phyloP scores from a whole-genome alignment of 495 filamentous ascomycete genomes.

The Pyrenula aspistea region DNA sequence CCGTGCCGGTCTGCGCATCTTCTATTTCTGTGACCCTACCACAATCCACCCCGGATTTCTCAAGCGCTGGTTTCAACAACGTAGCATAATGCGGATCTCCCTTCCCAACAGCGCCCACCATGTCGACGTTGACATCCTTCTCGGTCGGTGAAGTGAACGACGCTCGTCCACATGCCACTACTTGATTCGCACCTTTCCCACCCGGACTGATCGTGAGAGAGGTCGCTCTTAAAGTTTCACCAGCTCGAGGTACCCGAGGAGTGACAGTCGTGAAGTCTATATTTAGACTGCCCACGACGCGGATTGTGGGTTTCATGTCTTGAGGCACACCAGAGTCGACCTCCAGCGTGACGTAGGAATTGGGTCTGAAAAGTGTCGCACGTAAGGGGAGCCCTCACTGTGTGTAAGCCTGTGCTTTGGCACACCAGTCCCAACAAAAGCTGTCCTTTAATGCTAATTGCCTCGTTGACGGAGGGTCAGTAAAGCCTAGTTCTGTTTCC shows the following conservation, averaged over 20 bases:
- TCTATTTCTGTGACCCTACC: constrained; percentile 33
- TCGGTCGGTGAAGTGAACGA: constrained; percentile 29
- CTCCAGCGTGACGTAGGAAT: too few relatives aligned
- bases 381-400: too few relatives aligned
- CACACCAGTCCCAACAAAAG: not conserved
- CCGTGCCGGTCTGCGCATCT: constrained; percentile 60
- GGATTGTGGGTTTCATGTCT: constrained; percentile 44
- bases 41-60: constrained; percentile 49
- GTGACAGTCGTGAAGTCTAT: constrained; percentile 83
- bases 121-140: constrained; percentile 50
- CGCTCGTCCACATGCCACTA: constrained; percentile 62
- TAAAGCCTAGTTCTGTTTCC: constrained; percentile 2
- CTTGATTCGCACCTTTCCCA: constrained; percentile 95
- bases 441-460: not conserved
- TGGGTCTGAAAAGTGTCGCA: too few relatives aligned
- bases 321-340: too few relatives aligned
- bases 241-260: constrained; percentile 64
- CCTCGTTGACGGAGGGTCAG: not conserved
- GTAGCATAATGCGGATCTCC: constrained; percentile 33
- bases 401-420: constrained; percentile 1
- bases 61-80: constrained; percentile 31
- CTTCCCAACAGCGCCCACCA: constrained; percentile 73
- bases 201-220: constrained; percentile 71
- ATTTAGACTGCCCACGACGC: constrained; percentile 86
- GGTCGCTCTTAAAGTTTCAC: constrained; percentile 78